phyloP scores from a whole-genome alignment of 2,329 filamentous ascomycete species.

The Magnaporthiopsis incrustans region DNA sequence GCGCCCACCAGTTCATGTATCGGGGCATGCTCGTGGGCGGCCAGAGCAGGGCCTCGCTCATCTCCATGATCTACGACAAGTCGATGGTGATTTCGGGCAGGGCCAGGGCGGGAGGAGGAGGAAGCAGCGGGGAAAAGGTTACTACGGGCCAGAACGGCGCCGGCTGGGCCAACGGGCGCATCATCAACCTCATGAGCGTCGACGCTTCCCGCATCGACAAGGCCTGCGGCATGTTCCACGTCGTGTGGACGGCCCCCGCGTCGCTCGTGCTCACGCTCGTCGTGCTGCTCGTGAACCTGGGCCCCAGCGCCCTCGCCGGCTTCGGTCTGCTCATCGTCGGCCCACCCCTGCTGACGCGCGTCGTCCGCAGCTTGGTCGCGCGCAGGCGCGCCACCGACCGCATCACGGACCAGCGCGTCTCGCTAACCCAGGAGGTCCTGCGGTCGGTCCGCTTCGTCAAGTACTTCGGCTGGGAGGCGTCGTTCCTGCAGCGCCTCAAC shows the following conservation, averaged over 20 bases:
- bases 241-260: constrained; percentile 82
- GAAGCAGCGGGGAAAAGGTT: constrained; percentile 33
- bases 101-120: constrained; percentile 82
- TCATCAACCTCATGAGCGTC: constrained; percentile 90
- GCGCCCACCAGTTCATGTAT: constrained; percentile 87
- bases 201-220: constrained; percentile 91
- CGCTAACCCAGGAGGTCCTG: constrained; percentile 85
- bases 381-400: constrained; percentile 80
- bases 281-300: constrained; percentile 77
- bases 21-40: constrained; percentile 87
- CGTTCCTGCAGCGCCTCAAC: constrained; percentile 70
- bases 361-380: constrained; percentile 68
- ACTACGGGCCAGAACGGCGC: constrained; percentile 43
- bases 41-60: constrained; percentile 71
- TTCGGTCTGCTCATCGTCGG: constrained; percentile 75
- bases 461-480: constrained; percentile 90
- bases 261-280: constrained; percentile 70
- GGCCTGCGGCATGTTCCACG: constrained; percentile 80
- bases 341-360: constrained; percentile 67
- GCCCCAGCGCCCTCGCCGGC: constrained; percentile 81
- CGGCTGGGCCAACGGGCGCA: constrained; percentile 88
- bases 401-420: constrained; percentile 85
- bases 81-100: constrained; percentile 81
- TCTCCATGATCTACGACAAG: constrained; percentile 85
- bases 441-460: constrained; percentile 92